These are phyloP conservation scores for Chrysanthemum seticuspe DNA, from an alignment of 129 eudicot species.

Conservation along the genomic window DNA sequence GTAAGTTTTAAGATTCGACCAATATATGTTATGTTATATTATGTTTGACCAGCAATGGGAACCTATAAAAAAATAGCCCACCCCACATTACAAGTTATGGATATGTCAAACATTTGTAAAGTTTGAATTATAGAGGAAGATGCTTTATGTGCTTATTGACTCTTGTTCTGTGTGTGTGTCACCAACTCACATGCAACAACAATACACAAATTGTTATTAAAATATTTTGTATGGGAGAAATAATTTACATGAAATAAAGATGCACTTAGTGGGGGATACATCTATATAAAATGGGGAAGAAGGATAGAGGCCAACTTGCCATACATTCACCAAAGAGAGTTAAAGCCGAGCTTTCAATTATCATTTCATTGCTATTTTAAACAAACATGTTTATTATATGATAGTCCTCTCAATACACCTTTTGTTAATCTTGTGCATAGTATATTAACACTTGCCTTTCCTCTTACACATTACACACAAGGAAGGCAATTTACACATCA, in stretches of 20 bases:
- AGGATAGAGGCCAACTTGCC: slow-evolving; percentile 35
- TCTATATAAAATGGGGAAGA: slow-evolving; percentile 33
- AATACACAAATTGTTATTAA: not conserved
- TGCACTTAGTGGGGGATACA: slow-evolving; percentile 23
- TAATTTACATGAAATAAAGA: slow-evolving; percentile 15
- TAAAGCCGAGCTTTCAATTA: slow-evolving; percentile 25
- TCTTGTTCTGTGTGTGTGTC: slow-evolving; percentile 14
- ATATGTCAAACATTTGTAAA: slow-evolving; percentile 29
- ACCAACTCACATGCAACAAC: not conserved
- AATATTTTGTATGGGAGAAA: not conserved
- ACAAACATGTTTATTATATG: slow-evolving; percentile 22
- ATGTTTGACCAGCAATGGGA: slow-evolving; percentile 30
- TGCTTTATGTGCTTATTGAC: slow-evolving; percentile 12
- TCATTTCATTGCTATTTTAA: slow-evolving; percentile 12
- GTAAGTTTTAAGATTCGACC: slow-evolving; percentile 2
- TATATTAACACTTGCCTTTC: not conserved
- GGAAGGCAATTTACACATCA: too few species aligned
- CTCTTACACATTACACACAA: not conserved
- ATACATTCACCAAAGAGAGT: slow-evolving; percentile 29
- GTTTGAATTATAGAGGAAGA: slow-evolving; percentile 15
- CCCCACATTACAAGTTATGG: slow-evolving; percentile 25
- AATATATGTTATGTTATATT: not conserved
- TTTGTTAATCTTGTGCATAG: slow-evolving; percentile 21
- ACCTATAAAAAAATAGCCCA: slow-evolving; percentile 22
- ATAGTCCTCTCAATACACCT: slow-evolving; percentile 22